phyloP scores from a whole-genome alignment of 164 flowering plant species.

The Litsea cubeba region DNA sequence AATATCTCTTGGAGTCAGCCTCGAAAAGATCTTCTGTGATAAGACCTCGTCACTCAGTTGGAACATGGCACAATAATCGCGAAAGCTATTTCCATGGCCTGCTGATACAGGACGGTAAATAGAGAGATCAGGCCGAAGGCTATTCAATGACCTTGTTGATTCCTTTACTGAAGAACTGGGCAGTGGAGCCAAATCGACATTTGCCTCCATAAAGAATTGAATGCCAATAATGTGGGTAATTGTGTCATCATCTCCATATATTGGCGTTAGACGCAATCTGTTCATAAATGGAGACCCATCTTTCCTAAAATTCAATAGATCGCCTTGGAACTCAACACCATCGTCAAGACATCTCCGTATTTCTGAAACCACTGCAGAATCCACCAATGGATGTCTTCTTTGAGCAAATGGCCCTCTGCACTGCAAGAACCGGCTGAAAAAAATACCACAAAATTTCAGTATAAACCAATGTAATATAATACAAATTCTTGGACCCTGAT shows the following conservation, averaged over 20 bases:
- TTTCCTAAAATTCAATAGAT: constrained; percentile 78
- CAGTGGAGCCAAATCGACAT: too few relatives aligned
- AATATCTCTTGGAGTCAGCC: constrained; percentile 81
- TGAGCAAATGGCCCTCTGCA: constrained; percentile 91
- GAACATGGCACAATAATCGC: constrained; percentile 65
- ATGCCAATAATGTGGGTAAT: constrained; percentile 85
- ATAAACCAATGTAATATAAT: neutral
- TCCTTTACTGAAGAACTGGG: too few relatives aligned
- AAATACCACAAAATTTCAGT: constrained; percentile 9
- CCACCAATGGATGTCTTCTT: constrained; percentile 88
- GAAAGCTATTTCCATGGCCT: constrained; percentile 48
- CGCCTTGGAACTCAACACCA: constrained; percentile 86
- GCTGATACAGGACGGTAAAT: constrained; percentile 26
- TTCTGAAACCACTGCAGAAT: constrained; percentile 70
- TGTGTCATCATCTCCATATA: constrained; percentile 78
- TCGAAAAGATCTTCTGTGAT: constrained; percentile 62
- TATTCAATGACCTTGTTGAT: constrained; percentile 36
- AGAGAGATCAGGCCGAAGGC: constrained; percentile 40
- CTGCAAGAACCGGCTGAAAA: constrained; percentile 91
- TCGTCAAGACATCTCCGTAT: constrained; percentile 76
- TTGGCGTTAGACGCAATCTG: constrained; percentile 64
- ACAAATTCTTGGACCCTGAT: too few relatives aligned
- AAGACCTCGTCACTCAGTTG: constrained; percentile 82
- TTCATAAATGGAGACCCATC: constrained; percentile 94
- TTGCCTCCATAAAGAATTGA: constrained; percentile 72